Evolutionary conservation across 164 flowering plant genomes (phyloP).

Genomic region (Tetrastigma voinierianum): DNA sequence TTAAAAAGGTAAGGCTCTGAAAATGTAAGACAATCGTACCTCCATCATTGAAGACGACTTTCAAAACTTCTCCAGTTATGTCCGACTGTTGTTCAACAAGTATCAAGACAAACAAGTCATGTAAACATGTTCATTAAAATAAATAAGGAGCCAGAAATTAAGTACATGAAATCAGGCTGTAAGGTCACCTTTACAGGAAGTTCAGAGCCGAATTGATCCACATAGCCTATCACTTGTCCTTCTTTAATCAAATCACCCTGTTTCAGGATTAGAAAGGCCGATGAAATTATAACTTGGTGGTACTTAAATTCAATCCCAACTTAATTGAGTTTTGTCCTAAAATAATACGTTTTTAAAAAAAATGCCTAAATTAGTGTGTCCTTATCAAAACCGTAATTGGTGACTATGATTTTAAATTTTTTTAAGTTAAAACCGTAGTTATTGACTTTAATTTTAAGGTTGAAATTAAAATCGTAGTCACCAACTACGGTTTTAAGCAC

Average conservation of each 20-base stretch:
- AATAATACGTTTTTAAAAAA: too few species aligned
- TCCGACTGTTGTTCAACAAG: conserved; percentile 73
- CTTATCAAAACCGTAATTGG: too few species aligned
- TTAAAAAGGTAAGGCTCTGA: not conserved
- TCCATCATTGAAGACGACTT: conserved; percentile 68
- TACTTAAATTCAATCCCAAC: not conserved
- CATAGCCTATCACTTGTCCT: conserved; percentile 83
- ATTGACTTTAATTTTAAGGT: too few species aligned
- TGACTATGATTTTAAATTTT: too few species aligned
- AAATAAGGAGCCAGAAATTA: not conserved
- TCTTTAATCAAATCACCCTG: conserved; percentile 87
- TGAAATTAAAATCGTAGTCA: too few species aligned
- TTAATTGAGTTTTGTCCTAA: too few species aligned
- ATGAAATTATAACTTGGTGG: not conserved
- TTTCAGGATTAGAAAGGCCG: conserved; percentile 4
- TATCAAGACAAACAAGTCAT: not conserved
- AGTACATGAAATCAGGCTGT: not conserved
- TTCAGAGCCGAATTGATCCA: conserved; percentile 83
- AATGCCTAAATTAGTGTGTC: too few species aligned
- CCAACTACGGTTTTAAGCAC: too few species aligned
- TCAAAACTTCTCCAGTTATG: conserved; percentile 82
- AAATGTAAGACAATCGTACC: conserved; percentile 43
- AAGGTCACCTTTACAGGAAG: conserved; percentile 70
- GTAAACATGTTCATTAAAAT: conserved; percentile 2
- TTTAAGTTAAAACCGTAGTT: too few species aligned